phyloP scores from a whole-genome alignment of 306 rosid genomes.

The Erythrophleum fordii region DNA sequence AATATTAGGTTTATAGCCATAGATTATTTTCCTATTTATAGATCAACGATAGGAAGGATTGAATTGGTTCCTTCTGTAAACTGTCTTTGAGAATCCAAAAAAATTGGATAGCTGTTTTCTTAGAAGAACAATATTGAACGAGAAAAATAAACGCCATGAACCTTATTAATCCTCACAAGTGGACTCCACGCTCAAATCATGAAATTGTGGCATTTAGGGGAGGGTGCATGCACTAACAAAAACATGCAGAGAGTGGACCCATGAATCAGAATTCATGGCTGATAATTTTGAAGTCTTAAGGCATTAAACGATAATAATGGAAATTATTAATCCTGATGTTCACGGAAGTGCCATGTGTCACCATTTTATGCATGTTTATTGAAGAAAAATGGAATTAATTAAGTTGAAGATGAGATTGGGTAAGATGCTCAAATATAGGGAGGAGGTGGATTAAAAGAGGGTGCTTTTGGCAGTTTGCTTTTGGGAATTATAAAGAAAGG shows the following conservation, averaged over 20 bases:
- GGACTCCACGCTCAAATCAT: not conserved
- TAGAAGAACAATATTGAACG: no score
- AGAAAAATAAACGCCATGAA: not conserved
- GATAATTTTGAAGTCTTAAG: no score
- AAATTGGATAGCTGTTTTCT: no score
- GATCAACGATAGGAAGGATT: no score
- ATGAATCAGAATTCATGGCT: constrained; percentile 3
- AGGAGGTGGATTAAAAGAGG: constrained; percentile 50
- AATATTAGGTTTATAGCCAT: no score
- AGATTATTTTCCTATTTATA: no score
- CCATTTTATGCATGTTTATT: not conserved
- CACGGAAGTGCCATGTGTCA: constrained; percentile 28
- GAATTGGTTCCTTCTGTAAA: no score
- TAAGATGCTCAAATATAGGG: constrained; percentile 36
- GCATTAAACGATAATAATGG: no score
- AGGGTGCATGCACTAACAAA: constrained; percentile 8
- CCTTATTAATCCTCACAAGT: not conserved
- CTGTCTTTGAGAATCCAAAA: no score
- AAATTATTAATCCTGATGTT: no score
- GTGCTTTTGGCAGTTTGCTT: constrained; percentile 54
- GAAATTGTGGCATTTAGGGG: not conserved
- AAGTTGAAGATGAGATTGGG: constrained; percentile 44
- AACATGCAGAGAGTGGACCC: constrained; percentile 36
- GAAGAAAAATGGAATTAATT: constrained; percentile 30
- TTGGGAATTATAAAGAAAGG: constrained; percentile 38